A percentile compares a stretch with the other conserved stretches of the same genome.
phyloP scores from a whole-genome alignment of 208 protist species.

The Acanthamoeba triangularis region DNA sequence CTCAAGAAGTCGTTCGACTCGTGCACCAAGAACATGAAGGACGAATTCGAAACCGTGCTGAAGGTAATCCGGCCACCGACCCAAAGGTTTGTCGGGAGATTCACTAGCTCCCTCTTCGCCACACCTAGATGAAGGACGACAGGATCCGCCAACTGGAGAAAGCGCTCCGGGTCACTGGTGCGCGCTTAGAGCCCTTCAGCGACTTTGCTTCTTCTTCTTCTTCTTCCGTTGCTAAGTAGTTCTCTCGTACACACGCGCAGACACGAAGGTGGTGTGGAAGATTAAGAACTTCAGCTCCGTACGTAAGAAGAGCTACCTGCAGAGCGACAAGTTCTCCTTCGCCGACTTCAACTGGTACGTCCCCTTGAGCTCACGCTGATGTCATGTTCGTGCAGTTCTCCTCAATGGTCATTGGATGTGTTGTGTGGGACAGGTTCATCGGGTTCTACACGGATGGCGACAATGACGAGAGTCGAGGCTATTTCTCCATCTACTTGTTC shows the following conservation, averaged over 20 bases:
- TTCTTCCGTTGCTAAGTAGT: background rate
- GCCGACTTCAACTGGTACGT: conserved; percentile 78
- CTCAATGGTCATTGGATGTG: background rate
- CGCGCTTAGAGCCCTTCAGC: too few species aligned
- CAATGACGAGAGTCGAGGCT: conserved; percentile 79
- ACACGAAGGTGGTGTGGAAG: conserved; percentile 80
- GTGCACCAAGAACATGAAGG: conserved; percentile 39
- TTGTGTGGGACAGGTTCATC: conserved; percentile 63
- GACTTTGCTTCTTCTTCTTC: background rate
- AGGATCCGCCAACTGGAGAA: conserved; percentile 43
- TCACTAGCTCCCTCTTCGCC: background rate
- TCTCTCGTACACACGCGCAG: background rate
- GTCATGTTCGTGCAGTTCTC: too few species aligned
- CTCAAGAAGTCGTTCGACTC: conserved; percentile 64
- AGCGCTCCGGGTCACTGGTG: background rate
- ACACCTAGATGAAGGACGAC: conserved; percentile 49
- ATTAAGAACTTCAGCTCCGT: conserved; percentile 79
- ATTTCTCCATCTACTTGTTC: conserved; percentile 82
- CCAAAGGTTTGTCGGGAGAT: background rate
- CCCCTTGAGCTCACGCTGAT: background rate
- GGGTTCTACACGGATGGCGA: conserved; percentile 83
- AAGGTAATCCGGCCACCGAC: background rate
- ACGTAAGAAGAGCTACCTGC: conserved; percentile 79
- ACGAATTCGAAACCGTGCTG: conserved; percentile 54
- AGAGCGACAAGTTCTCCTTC: conserved; percentile 81